Evolutionary conservation across 176 grass and related monocot genomes (phyloP).

Genomic region (Juncus inflexus): DNA sequence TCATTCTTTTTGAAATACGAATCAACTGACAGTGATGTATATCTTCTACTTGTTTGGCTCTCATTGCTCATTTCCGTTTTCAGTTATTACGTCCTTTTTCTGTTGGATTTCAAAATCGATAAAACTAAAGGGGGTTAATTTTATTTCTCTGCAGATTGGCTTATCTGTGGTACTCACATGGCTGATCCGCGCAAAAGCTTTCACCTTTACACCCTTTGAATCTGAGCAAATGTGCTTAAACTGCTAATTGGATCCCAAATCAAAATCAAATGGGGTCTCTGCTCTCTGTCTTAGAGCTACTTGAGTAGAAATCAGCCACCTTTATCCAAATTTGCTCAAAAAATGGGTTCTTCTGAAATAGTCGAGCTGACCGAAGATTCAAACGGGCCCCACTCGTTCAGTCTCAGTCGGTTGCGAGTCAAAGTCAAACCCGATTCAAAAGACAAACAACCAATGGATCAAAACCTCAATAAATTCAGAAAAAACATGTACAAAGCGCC

Average conservation of each 20-base stretch:
- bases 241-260: conserved; percentile 2
- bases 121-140: background rate
- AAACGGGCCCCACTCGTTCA: conserved; percentile 33
- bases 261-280: conserved; percentile 17
- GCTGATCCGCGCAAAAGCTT: background rate
- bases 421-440: conserved; percentile 47
- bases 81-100: conserved; percentile 1
- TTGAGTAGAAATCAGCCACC: background rate
- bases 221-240: background rate
- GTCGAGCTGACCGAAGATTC: conserved; percentile 61
- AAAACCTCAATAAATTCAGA: conserved; percentile 58
- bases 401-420: conserved; percentile 50
- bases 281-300: background rate
- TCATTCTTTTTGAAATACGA: no score
- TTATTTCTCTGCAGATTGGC: conserved; percentile 10
- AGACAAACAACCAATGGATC: conserved; percentile 50
- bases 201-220: background rate
- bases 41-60: conserved; percentile 13
- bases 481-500: conserved; percentile 58
- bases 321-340: conserved; percentile 18
- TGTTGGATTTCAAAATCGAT: background rate
- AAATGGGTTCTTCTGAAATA: conserved; percentile 81
- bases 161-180: no score
- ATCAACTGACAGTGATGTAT: background rate
- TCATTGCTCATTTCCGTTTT: background rate